phyloP scores from a whole-genome alignment of 129 eudicot species.

The Cynara cardunculus region DNA sequence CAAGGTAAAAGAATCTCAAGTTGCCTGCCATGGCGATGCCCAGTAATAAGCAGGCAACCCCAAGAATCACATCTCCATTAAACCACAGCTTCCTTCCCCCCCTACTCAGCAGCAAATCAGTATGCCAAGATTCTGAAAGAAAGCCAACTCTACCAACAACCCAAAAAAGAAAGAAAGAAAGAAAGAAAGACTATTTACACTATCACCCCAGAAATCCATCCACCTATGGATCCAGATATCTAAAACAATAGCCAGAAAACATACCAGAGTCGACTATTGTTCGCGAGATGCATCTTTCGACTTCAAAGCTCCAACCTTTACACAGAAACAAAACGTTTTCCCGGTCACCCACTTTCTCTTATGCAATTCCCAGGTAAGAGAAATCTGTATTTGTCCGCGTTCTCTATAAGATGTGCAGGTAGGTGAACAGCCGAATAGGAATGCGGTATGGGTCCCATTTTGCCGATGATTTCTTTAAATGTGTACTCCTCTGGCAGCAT shows the following conservation, averaged over 20 bases:
- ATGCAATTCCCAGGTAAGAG: constrained; percentile 85
- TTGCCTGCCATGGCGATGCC: constrained; percentile 31
- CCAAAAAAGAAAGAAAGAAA: neutral
- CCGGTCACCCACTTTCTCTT: constrained; percentile 67
- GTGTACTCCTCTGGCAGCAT: constrained; percentile 95
- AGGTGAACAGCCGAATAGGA: constrained; percentile 93
- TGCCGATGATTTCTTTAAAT: constrained; percentile 76
- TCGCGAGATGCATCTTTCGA: constrained; percentile 17
- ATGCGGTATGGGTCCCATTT: constrained; percentile 93
- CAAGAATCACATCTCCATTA: constrained; percentile 31
- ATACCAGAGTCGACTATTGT: constrained; percentile 29
- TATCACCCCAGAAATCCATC: constrained; percentile 36
- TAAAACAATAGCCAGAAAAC: constrained; percentile 41
- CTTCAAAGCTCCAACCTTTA: constrained; percentile 39
- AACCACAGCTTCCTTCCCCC: constrained; percentile 27
- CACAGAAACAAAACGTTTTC: constrained; percentile 8
- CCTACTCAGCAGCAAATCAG: constrained; percentile 18
- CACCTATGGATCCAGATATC: neutral
- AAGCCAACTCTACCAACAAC: constrained; percentile 29
- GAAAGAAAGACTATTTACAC: constrained; percentile 39
- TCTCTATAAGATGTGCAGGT: constrained; percentile 67
- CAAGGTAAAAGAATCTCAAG: constrained; percentile 9
- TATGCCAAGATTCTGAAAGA: constrained; percentile 29
- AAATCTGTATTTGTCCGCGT: constrained; percentile 66
- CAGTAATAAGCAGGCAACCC: constrained; percentile 24